Evolutionary conservation across 208 protist genomes (phyloP), one percentile per base, ranked within the genome.

Genomic region (Acanthamoeba castellanii): DNA sequence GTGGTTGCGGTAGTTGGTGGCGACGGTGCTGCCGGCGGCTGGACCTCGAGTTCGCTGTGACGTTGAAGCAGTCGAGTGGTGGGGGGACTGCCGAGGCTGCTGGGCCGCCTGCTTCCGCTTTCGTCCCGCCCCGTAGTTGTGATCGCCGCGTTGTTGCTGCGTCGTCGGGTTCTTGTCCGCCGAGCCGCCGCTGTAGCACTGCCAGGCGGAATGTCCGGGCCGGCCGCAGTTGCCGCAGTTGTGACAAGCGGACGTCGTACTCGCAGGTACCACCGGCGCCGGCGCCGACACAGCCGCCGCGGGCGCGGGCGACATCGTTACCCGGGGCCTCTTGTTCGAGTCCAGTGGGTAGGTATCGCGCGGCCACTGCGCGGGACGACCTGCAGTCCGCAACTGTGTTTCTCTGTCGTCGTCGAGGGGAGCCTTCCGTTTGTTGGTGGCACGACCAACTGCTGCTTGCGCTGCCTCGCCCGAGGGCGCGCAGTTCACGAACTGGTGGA

Each of bases 161-260:
- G 59, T 32, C n/a, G 81, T n/a, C 4, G 30, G 25, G 7, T 55
- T 82, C 32, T 27, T 18, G 9, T 81, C 42, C 72, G 25, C 2
- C 74, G 25, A 20, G 32, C 13, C 27, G 25, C 52, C 52, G 25
- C 50, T 64, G n/a, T n/a, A 64, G 52, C 81, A 88, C 32, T 88
- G 47, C 81, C 81, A 88, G 0, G 81, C 81, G 50, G 50, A 1
- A 42, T 88, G 81, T 9, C 81, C 81, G 42, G 11, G n/a, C 50
- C 37, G 66, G 11, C 81, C 81, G 27, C 81, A 88, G 81, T 27
- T 81, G 11, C 81, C 81, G 27, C 81, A 88, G 81, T 27, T 81
- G 37, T 27, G 72, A 27, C 32, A 50, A 9, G 3, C 34, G 11
- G 6, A 0, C 20, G 14, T 37, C 37, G 37, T 42, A 1, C 25